Base-by-base conservation (phyloP, 2,329 filamentous ascomycete species). In the Scopulariopsis brevicaulis region DNA sequence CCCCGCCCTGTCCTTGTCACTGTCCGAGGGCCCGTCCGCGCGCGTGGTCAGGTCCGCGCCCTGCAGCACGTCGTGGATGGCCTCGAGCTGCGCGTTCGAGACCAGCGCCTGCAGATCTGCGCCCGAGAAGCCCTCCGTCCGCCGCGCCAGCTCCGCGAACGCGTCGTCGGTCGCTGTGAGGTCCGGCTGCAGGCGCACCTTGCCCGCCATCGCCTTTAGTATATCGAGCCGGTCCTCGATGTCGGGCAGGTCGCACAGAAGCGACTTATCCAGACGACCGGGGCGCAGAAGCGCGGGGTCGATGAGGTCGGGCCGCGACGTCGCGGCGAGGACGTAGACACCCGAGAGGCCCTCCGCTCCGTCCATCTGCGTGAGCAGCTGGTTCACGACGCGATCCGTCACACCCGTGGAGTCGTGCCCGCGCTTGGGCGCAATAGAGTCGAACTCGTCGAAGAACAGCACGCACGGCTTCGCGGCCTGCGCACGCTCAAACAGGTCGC, bases 331-430 rank as follows among this genome's bases (percentile, higher is more conserved):
- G 6, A 99, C 94, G 65, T 99, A 99, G 0, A 99, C 95, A 1
- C 94, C 94, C 0, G 87, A 91, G 4, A 99, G 74, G 0, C 94
- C 95, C 71, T 99, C 95, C 0, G 94, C 94, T 67, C 94, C 94
- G 67, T 99, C 94, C 94, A 99, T 99, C 71, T 97, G 93, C 0
- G 95, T 99, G 12, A 99, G 81, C 59, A 99, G 84, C 76, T 99
- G 95, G 70, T 99, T 99, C 64, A 99, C 94, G 0, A 99, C 95
- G 43, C 95, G 85, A 71, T 99, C 95, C 0, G 94, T 99, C n/a
- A 99, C 95, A 63, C 95, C 94, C 0, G 94, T 99, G 1, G 88
- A 94, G 70, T 99, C 95, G 68, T 99, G 94, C 0, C 94, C 94
- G 73, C 94, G 83, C 73, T 97, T 99, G 2, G 94, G 94, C 0